Evolutionary conservation across 208 protist genomes (phyloP).

Genomic region (Herpetomonas tarakana): DNA sequence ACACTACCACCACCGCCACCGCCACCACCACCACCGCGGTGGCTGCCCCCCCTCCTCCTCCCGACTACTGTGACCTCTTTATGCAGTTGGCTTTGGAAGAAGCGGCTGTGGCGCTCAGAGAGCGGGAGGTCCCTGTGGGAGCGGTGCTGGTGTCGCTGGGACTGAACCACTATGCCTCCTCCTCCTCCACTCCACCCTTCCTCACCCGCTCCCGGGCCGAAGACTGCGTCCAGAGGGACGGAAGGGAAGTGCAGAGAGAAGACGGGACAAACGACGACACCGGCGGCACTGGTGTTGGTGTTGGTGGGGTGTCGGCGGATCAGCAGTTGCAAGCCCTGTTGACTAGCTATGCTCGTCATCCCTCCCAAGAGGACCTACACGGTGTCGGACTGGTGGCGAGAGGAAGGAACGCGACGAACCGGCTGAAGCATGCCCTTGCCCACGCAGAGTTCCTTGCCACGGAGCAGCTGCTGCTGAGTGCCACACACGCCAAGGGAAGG

Average conservation of each 20-base stretch:
- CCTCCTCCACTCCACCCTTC: not conserved
- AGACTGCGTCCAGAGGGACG: too few species aligned
- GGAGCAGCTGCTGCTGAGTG: conserved; percentile 27
- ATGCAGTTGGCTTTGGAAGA: conserved; percentile 70
- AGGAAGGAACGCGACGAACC: conserved; percentile 92
- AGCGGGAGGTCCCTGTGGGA: conserved; percentile 95
- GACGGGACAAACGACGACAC: too few species aligned
- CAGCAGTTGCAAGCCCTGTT: too few species aligned
- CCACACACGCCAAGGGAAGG: not conserved
- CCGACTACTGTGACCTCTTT: conserved; percentile 49
- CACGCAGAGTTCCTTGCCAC: conserved; percentile 91
- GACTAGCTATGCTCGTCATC: too few species aligned
- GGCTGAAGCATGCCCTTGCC: conserved; percentile 69
- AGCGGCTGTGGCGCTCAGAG: conserved; percentile 41
- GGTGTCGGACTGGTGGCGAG: conserved; percentile 34
- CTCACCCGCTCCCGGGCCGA: too few species aligned
- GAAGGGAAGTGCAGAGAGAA: too few species aligned
- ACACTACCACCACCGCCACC: too few species aligned
- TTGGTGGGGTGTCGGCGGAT: too few species aligned
- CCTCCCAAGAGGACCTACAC: too few species aligned
- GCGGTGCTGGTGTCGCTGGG: conserved; percentile 84
- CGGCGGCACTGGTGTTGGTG: too few species aligned
- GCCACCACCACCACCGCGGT: too few species aligned
- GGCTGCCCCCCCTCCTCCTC: too few species aligned
- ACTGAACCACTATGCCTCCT: conserved; percentile 13